Conservation (phyloP, 257 asterid species). For the Osmanthus fragrans region DNA sequence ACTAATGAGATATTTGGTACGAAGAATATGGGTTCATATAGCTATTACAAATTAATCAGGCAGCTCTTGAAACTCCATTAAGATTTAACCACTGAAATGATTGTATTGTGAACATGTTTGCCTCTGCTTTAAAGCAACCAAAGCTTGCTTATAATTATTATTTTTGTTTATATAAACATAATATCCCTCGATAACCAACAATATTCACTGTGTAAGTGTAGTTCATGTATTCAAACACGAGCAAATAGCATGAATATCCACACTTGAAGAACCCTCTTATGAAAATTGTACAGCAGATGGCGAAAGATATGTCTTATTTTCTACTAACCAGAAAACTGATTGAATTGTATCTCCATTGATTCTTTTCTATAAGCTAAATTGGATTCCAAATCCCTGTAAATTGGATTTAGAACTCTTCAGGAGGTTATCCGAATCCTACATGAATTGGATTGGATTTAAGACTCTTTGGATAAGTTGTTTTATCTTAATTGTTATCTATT, state of each 20-base stretch:
- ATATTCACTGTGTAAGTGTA: neutral
- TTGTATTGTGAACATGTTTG: neutral
- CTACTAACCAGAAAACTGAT: neutral
- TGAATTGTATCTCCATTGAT: neutral
- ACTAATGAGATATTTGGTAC: neutral
- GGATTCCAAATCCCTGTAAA: neutral
- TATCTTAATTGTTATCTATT: neutral
- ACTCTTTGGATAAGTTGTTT: neutral
- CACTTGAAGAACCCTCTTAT: neutral
- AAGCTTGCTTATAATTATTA: neutral
- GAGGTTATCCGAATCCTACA: neutral
- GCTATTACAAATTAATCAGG: too few species aligned
- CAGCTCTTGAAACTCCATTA: too few species aligned
- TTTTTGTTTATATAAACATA: neutral
- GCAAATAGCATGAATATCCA: neutral
- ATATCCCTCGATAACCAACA: neutral
- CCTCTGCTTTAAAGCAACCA: neutral
- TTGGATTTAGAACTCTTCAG: neutral
- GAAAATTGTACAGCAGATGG: neutral
- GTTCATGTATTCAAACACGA: neutral
- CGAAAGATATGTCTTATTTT: neutral
- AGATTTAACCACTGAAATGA: neutral
- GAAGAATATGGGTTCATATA: too few species aligned
- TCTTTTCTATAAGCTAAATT: neutral
- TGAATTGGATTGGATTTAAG: neutral